Evolutionary conservation across 192 early-diverging fungal species (phyloP).

Genomic region (Entomortierella parvispora): DNA sequence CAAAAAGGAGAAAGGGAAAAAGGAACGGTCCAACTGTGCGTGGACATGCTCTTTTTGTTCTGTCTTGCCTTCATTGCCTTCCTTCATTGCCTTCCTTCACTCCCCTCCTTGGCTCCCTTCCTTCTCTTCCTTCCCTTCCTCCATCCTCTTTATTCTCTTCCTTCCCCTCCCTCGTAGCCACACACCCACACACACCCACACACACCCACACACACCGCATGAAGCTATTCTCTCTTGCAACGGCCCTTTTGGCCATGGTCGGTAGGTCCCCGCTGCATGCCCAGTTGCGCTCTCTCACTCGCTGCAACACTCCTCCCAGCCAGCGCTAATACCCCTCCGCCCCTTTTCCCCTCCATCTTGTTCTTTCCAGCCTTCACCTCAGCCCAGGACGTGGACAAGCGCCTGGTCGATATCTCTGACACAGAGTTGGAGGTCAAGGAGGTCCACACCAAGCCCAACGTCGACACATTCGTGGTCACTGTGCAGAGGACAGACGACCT

Average conservation of each 20-base stretch:
- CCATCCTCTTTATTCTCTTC: neutral
- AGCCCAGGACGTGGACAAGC: constrained; percentile 47
- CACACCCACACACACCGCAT: constrained; percentile 5
- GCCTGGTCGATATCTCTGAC: constrained; percentile 50
- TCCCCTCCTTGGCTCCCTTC: too few relatives aligned
- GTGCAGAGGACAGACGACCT: constrained; percentile 67
- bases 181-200: neutral
- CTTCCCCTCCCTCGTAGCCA: neutral
- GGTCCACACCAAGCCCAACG: constrained; percentile 29
- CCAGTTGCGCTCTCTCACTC: neutral
- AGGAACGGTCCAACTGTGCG: too few relatives aligned
- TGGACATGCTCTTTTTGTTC: too few relatives aligned
- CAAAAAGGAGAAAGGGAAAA: too few relatives aligned
- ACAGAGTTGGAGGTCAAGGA: constrained; percentile 49
- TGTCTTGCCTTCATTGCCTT: too few relatives aligned
- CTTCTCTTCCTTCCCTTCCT: too few relatives aligned
- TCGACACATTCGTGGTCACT: constrained; percentile 63
- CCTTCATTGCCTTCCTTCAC: too few relatives aligned
- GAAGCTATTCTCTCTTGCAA: constrained; percentile 41
- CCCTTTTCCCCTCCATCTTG: too few relatives aligned
- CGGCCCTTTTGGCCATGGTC: constrained; percentile 34
- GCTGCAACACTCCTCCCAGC: neutral
- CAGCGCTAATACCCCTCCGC: too few relatives aligned
- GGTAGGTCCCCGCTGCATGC: constrained; percentile 10
- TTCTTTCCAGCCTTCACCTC: constrained; percentile 25